Evolutionary conservation across 225 moss, liverwort and hornwort species (phyloP), one percentile per base, ranked within the genome.

Genomic region (Polytrichum formosum): DNA sequence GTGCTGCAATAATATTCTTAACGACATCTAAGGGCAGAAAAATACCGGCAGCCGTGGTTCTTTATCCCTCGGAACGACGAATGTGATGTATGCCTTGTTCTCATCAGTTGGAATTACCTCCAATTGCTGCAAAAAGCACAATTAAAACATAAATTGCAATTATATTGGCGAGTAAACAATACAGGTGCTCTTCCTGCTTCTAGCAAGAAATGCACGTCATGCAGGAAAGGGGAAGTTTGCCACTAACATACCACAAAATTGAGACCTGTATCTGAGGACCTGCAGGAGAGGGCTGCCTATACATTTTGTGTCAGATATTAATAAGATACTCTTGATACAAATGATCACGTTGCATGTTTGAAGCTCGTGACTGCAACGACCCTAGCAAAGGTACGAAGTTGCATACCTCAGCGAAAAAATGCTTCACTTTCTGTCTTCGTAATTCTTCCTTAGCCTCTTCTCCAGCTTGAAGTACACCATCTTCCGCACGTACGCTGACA

Each of bases 61-160:
- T 68, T 88, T 92, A 54, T 85, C 83, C 18, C 94, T 89, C 19
- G 94, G 94, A 73, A 98, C 74, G 33, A 85, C 74, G 63, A 90
- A 98, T 54, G 92, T 92, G 35, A 85, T 91, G 67, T 98, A 98
- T 13, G 91, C 97, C 78, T 89, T 86, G 74, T 91, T 98, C 76
- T 98, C 97, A 28, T 86, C 87, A 30, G 70, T 89, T 13, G 83
- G 80, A 56, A 77, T 79, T 33, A 98, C 73, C 2, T 79, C 85
- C 4, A 98, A 77, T 82, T 85, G 81, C 94, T 94, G 90, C 74
- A 77, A 63, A 67, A 2, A 71, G 28, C 58, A 20, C n/a, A 22
- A 58, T 23, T 20, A 25, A 6, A 22, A 58, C 55, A 55, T 21
- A 17, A 66, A 46, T 46, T 46, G 46, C 46, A 3, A 46, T 46